These are phyloP conservation scores for Fraxinus quadrangulata DNA, from an alignment of 257 asterid species.

Conservation along the genomic window DNA sequence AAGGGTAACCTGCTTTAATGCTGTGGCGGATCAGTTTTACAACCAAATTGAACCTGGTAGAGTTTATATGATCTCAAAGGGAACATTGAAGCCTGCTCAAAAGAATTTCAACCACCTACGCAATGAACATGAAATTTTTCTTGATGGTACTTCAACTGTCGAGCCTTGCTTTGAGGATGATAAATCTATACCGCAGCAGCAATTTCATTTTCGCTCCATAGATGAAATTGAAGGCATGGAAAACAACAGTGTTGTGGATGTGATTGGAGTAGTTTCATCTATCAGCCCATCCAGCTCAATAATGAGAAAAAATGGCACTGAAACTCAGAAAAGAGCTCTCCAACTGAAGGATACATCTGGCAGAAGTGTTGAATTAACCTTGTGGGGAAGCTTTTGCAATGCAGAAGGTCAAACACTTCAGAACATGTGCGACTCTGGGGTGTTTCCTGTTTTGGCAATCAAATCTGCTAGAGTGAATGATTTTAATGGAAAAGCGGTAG, in stretches of 20 bases:
- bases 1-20: constrained; percentile 89
- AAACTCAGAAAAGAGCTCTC: constrained; percentile 75
- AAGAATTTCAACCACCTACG: constrained; percentile 74
- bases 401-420: constrained; percentile 87
- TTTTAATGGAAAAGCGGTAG: constrained; percentile 83
- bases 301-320: constrained; percentile 81
- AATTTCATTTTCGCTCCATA: constrained; percentile 72
- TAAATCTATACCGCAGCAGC: constrained; percentile 71
- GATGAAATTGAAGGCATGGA: constrained; percentile 72
- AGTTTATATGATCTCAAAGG: constrained; percentile 76
- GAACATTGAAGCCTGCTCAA: constrained; percentile 69
- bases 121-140: constrained; percentile 72
- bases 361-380: constrained; percentile 82
- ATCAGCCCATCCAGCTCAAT: constrained; percentile 69
- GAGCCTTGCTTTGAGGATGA: constrained; percentile 81
- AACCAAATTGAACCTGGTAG: constrained; percentile 65
- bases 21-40: constrained; percentile 79
- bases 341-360: constrained; percentile 93
- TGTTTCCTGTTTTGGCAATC: constrained; percentile 77
- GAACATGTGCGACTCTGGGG: constrained; percentile 73
- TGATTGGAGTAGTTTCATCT: constrained; percentile 78
- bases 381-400: constrained; percentile 90
- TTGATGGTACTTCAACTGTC: constrained; percentile 42
- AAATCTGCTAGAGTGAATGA: constrained; percentile 78
- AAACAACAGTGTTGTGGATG: constrained; percentile 63